Percentiles rank a stretch among this genome's conserved stretches.
Evolutionary conservation across 2,329 filamentous ascomycete species (phyloP).

Genomic region (Fusarium phyllophilum): DNA sequence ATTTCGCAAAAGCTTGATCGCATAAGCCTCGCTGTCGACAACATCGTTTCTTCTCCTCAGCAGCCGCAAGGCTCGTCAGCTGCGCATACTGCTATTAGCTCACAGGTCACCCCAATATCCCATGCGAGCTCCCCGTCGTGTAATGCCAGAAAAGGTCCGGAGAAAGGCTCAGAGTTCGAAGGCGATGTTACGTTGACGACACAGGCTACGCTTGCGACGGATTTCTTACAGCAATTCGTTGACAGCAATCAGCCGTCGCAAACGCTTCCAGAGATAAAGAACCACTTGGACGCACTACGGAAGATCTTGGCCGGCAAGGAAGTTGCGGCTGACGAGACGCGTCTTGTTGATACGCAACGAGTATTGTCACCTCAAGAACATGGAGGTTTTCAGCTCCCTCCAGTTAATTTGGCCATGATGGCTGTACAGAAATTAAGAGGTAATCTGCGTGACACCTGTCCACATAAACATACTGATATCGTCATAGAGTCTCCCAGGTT

Average conservation of each 20-base stretch:
- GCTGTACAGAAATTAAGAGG: conserved; percentile 7
- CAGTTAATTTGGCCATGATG: background rate
- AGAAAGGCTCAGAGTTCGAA: background rate
- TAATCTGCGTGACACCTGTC: accelerated
- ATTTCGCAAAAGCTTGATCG: conserved; percentile 9
- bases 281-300: background rate
- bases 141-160: accelerated
- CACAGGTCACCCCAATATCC: background rate
- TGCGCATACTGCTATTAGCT: background rate
- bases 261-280: background rate
- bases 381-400: background rate
- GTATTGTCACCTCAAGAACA: background rate
- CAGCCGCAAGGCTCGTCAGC: background rate
- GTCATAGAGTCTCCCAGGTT: background rate
- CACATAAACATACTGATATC: accelerated
- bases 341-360: background rate
- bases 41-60: background rate
- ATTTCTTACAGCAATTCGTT: conserved; percentile 2
- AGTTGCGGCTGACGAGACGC: background rate
- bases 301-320: background rate
- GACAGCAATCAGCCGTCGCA: background rate
- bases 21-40: conserved; percentile 7
- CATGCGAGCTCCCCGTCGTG: background rate
- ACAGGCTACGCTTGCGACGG: background rate
- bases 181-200: conserved; percentile 4